Evolutionary conservation across 495 filamentous ascomycete species (phyloP), one percentile per base, ranked within the genome.

Genomic region (Paragyromitra xinjiangensis): DNA sequence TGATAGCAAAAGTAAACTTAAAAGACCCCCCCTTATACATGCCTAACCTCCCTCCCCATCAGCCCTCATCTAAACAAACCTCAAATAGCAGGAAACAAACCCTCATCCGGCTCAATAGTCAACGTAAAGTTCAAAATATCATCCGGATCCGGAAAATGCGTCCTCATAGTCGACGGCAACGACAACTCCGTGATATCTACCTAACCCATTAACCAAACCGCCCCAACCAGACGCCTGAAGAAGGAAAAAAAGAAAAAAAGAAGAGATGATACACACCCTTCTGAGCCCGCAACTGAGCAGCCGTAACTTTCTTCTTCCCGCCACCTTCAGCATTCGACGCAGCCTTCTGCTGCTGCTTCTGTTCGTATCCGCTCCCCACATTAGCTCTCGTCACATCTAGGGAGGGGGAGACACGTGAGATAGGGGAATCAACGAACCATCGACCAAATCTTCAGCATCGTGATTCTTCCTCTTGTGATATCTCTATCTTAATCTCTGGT

Each of bases 371-470:
- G 59, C 78, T 16, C 77, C 29, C 68, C 70, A 55, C 61, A n/a
- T 67, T 48, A 61, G 39, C 45, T 71, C 40, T n/a, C 39, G 42
- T 22, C 22, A n/a, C 55, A 29, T 56, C 37, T 1, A 8, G 7
- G 14, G 16, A 63, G 6, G 29, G 5, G 56, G 56, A 26, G 56
- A 26, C 12, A 56, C 5, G 69, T 19, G 65, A 66, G 66, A 71
- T 51, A 9, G 75, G 39, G 53, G 42, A 26, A 6, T 66, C 44
- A 53, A 53, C 89, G 58, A 87, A 97, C 94, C 94, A 99, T 97
- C 84, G 94, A 97, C 95, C 95, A 99, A 87, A 99, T 97, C 85
- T 99, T 99, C 87, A 98, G 87, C 95, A 99, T 99, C 19, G 56
- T 72, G 44, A 7, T 39, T 48, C 7, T 26, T 37, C 58, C 59